A percentile compares a stretch with the other conserved stretches of the same genome.
phyloP scores from a whole-genome alignment of 2,329 filamentous ascomycete genomes.

The Nigrospora osmanthi region DNA sequence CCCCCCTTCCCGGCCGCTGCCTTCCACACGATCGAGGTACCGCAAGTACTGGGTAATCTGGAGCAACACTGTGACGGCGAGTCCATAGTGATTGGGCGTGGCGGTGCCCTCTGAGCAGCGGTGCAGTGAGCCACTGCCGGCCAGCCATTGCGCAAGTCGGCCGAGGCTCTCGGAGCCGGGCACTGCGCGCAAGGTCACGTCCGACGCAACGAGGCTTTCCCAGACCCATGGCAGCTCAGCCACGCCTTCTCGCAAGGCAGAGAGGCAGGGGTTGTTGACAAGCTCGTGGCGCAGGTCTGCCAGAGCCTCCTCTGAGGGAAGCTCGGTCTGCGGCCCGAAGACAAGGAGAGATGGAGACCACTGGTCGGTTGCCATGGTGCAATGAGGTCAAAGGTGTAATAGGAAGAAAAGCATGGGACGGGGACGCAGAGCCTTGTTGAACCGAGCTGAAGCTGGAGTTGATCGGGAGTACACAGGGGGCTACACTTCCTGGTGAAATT shows the following conservation, averaged over 20 bases:
- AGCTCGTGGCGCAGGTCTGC: conserved; percentile 6
- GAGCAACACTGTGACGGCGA: background rate
- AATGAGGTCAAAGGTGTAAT: too few relatives aligned
- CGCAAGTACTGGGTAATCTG: conserved; percentile 1
- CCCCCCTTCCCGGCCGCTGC: background rate
- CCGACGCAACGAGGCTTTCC: background rate
- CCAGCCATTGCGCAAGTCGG: background rate
- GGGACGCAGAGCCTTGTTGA: too few relatives aligned
- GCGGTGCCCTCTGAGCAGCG: background rate
- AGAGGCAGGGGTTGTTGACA: conserved; percentile 1
- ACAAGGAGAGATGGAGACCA: conserved; percentile 7
- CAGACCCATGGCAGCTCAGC: background rate
- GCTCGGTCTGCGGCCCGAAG: conserved; percentile 8
- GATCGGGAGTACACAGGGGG: too few relatives aligned
- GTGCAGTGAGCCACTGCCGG: background rate
- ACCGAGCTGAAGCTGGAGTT: too few relatives aligned
- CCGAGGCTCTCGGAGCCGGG: background rate
- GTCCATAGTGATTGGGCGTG: background rate
- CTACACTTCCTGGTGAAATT: too few relatives aligned
- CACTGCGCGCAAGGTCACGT: background rate
- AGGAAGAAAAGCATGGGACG: too few relatives aligned
- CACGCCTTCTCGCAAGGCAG: conserved; percentile 1
- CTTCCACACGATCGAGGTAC: conserved; percentile 3
- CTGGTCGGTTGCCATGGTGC: too few relatives aligned
- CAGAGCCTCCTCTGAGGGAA: conserved; percentile 2